Percentiles rank a stretch among this genome's conserved stretches.
phyloP scores from a whole-genome alignment of 805 yeast genomes.

The Sugiyamaella marilandica region DNA sequence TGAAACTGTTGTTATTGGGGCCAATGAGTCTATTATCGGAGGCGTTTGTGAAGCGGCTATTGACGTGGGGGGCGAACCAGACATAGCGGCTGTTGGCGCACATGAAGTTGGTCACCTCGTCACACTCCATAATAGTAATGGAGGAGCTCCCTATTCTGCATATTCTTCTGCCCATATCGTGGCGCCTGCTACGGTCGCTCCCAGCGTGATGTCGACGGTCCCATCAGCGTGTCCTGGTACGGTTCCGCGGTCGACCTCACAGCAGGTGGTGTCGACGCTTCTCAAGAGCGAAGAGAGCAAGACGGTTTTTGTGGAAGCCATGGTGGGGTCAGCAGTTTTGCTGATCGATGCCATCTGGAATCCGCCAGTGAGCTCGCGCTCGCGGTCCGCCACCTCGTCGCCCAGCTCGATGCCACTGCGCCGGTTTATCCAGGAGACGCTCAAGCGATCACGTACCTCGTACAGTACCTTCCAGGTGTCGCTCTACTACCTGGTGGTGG shows the following conservation, averaged over 20 bases:
- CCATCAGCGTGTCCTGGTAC: not conserved
- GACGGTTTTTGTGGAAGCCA: conserved; percentile 21
- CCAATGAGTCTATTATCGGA: no score
- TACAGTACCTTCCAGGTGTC: conserved; percentile 61
- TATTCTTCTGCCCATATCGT: no score
- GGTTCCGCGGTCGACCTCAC: not conserved
- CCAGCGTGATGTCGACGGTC: no score
- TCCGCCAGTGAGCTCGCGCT: conserved; percentile 24
- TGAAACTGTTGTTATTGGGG: no score
- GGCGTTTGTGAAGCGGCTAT: no score
- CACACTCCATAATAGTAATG: no score
- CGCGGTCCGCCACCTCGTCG: conserved; percentile 11
- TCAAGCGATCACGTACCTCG: conserved; percentile 51
- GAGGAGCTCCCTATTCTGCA: no score
- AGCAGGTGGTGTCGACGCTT: not conserved
- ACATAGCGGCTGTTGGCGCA: no score
- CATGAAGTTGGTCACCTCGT: no score
- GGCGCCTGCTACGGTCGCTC: no score
- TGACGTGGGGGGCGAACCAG: no score
- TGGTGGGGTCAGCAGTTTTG: conserved; percentile 27
- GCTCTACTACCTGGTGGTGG: conserved; percentile 55
- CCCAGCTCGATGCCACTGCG: conserved; percentile 30
- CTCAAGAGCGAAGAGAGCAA: conserved; percentile 9
- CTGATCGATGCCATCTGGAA: conserved; percentile 32
- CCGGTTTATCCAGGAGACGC: conserved; percentile 36